Evolutionary conservation across 2,329 filamentous ascomycete genomes (phyloP), one percentile per base, ranked within the genome.

Genomic region (Pseudocercospora ulei): DNA sequence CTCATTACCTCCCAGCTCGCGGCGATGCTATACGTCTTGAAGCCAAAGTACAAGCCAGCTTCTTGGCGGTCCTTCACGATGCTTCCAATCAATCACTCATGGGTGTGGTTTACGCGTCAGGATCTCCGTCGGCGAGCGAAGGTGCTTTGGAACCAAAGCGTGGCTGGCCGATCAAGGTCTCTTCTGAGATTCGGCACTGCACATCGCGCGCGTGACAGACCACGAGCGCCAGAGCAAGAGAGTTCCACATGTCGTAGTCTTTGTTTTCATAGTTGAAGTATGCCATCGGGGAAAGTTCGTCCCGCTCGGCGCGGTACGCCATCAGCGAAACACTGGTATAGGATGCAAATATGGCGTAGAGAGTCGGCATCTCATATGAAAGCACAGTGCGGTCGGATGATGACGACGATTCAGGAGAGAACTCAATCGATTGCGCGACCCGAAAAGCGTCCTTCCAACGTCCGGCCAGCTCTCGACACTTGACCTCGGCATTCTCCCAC

Each of bases 201-300:
- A 66, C 63, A 42, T 70, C 68, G 3, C 72, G 64, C 37, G 68
- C 65, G 52, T 73, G 68, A 44, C 72, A 64, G 7, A 73, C 61
- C 4, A 72, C 59, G 41, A 77, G 72, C 0, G 73, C 70, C 34
- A 77, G 48, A 0, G 72, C 71, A 3, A 77, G 59, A 3, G 68
- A 65, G 50, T 75, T 75, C 74, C 74, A 78, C 1, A 76, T 72
- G 51, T 77, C 74, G 43, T 71, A 69, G 1, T 65, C 65, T 5
- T 57, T 54, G 27, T 72, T 64, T 3, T 62, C 63, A 39, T 75
- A 67, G 51, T 77, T 68, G 47, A 75, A 71, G 36, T 68, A 65
- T 3, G 65, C 67, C 34, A 76, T 65, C 8, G 51, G 19, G 45
- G 50, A 14, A 31, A 52, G 40, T 7, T 50, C 46, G 2, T 50